These are phyloP conservation scores for barrel medic (Medicago truncatula) DNA, from an alignment of 306 rosid species.

Conservation along the genomic window MtrunA17r5.0-ANR NC_053044.1:50289001-50289500, in stretches of 20 bases:
- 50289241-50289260: neutral
- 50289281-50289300: neutral
- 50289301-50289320: neutral
- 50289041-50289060: no score
- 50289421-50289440: neutral
- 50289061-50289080: neutral
- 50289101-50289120: neutral
- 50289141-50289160: neutral
- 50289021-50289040: no score
- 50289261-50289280: neutral
- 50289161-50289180: neutral
- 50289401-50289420: neutral
- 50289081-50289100: neutral
- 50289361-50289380: conserved; percentile 22
- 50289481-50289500: conserved; percentile 41
- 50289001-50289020: no score
- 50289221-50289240: conserved; percentile 13
- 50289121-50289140: neutral
- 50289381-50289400: conserved; percentile 5
- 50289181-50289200: neutral
- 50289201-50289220: neutral
- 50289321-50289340: neutral
- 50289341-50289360: neutral
- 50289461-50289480: conserved; percentile 10
- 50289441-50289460: neutral